phyloP scores from a whole-genome alignment of 805 yeast species.

The Zygoascus bituminiphila region DNA sequence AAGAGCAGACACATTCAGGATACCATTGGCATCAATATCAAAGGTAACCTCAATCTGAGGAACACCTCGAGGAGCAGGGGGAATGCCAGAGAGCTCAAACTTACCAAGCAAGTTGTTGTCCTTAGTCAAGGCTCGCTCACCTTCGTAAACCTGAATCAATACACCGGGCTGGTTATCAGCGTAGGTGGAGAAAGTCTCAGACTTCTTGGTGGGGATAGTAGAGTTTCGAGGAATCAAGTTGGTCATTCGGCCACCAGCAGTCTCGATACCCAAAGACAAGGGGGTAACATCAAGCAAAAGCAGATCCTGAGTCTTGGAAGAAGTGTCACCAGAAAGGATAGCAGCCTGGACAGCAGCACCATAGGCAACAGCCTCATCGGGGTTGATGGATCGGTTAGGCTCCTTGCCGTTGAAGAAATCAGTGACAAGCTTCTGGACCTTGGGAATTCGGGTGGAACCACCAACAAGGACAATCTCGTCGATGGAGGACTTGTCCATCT shows the following conservation, averaged over 20 bases:
- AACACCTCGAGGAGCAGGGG: conserved; percentile 98
- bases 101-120: conserved; percentile 96
- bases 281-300: conserved; percentile 96
- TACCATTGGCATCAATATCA: conserved; percentile 96
- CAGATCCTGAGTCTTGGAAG: conserved; percentile 92
- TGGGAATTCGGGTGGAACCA: conserved; percentile 99
- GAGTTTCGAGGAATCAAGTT: conserved; percentile 97
- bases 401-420: conserved; percentile 97
- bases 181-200: conserved; percentile 92
- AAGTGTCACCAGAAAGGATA: conserved; percentile 90
- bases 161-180: conserved; percentile 99
- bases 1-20: conserved; percentile 88
- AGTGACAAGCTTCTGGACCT: conserved; percentile 87
- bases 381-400: conserved; percentile 94
- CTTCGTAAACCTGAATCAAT: conserved; percentile 92
- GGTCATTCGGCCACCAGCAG: conserved; percentile 99
- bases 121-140: conserved; percentile 95
- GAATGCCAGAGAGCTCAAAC: conserved; percentile 92
- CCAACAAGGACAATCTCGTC: conserved; percentile 93
- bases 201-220: conserved; percentile 94
- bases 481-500: conserved; percentile 81
- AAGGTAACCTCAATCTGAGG: conserved; percentile 97
- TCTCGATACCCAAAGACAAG: conserved; percentile 93
- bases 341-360: conserved; percentile 99
- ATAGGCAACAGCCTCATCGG: conserved; percentile 98